A percentile compares a stretch with the other conserved stretches of the same genome.
Conservation (phyloP, 345 rosid genomes). For the Carallia pectinifolia region DNA sequence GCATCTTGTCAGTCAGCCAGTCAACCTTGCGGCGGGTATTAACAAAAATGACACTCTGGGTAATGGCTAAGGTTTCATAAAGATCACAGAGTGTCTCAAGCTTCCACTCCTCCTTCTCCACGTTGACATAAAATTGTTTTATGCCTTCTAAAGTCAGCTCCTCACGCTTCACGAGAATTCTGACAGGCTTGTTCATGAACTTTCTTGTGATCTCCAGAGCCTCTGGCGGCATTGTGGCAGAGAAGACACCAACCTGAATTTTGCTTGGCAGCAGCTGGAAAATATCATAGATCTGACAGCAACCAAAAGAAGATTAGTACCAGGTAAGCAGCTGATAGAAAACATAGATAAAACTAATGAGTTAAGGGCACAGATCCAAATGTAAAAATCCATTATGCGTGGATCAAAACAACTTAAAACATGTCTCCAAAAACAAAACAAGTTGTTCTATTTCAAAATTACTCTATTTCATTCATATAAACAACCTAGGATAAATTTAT, state of each 20-base stretch:
- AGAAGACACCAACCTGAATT: conserved; percentile 56
- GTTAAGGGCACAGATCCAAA: too few species aligned
- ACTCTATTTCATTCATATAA: too few species aligned
- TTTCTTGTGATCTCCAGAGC: conserved; percentile 53
- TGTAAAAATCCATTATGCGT: too few species aligned
- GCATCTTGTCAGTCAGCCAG: conserved; percentile 50
- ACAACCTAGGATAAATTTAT: too few species aligned
- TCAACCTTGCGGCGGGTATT: conserved; percentile 61
- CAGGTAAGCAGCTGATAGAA: background rate
- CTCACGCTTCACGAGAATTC: conserved; percentile 53
- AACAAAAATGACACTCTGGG: conserved; percentile 53
- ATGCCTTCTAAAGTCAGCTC: conserved; percentile 58
- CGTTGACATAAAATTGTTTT: conserved; percentile 48
- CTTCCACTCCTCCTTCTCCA: conserved; percentile 36
- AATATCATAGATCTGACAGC: conserved; percentile 43
- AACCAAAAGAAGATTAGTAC: background rate
- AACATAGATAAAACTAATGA: background rate
- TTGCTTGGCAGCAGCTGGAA: conserved; percentile 53
- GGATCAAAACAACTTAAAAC: too few species aligned
- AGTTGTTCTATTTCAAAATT: too few species aligned
- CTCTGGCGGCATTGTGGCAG: conserved; percentile 62
- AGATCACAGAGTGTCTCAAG: conserved; percentile 31
- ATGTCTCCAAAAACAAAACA: too few species aligned
- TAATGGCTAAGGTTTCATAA: conserved; percentile 39
- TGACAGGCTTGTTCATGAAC: conserved; percentile 53